A percentile compares a stretch with the other conserved stretches of the same genome.
These are phyloP conservation scores for Arthrinium phaeospermum DNA, from an alignment of 2,329 filamentous ascomycete genomes.

Conservation along the genomic window DNA sequence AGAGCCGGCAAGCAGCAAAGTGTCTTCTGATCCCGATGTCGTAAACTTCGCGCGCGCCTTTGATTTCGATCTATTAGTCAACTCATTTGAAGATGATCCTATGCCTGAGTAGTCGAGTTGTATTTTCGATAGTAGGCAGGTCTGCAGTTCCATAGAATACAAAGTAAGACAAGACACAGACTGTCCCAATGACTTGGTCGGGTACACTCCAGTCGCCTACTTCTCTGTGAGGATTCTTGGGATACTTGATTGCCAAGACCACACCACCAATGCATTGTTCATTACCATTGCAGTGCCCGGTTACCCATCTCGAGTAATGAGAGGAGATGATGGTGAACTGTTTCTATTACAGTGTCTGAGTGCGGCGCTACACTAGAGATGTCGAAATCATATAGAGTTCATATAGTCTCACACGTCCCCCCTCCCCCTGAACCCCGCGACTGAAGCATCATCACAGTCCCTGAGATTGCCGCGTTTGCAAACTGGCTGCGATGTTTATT, in stretches of 20 bases:
- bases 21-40: background rate
- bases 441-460: background rate
- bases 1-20: background rate
- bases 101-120: too few relatives aligned
- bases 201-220: background rate
- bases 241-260: too few relatives aligned
- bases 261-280: background rate
- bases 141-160: background rate
- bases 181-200: background rate
- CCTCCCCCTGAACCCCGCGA: background rate
- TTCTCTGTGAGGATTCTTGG: background rate
- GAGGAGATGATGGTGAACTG: background rate
- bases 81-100: background rate
- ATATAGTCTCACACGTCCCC: conserved; percentile 9
- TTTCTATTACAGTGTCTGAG: conserved; percentile 6
- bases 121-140: background rate
- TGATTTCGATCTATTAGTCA: background rate
- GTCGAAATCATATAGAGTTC: conserved; percentile 4
- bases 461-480: background rate
- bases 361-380: conserved; percentile 8
- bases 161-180: background rate
- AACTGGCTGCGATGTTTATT: background rate
- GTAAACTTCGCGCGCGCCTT: background rate
- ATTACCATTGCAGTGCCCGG: background rate
- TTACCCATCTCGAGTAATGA: background rate